A percentile compares a stretch with the other conserved stretches of the same genome.
Evolutionary conservation across 768 basidiomycete genomes (phyloP).

Genomic region (Rhizopogon vinicolor): DNA sequence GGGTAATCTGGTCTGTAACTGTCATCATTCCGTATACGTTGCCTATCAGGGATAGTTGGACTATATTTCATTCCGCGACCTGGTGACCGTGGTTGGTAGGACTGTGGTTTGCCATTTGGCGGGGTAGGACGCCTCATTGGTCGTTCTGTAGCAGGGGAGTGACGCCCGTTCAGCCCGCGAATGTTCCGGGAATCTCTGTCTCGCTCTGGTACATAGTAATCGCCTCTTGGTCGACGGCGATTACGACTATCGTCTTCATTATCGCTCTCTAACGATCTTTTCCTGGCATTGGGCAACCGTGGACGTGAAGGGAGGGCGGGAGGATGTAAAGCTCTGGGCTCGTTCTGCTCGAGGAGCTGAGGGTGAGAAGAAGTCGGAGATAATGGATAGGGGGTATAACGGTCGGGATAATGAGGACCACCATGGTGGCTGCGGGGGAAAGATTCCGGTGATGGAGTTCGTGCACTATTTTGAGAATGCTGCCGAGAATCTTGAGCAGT

Average conservation of each 20-base stretch:
- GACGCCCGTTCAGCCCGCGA: not conserved
- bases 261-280: conserved; percentile 15
- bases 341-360: not conserved
- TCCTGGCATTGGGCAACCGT: conserved; percentile 10
- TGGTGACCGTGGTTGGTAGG: not conserved
- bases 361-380: not conserved
- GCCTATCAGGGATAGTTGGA: not conserved
- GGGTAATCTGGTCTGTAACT: not conserved
- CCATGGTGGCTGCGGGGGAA: not conserved
- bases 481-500: conserved; percentile 3
- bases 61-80: not conserved
- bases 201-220: conserved; percentile 11
- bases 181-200: conserved; percentile 5
- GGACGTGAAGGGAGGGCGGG: conserved; percentile 4
- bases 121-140: not conserved
- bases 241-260: conserved; percentile 17
- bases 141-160: conserved; percentile 9
- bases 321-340: not conserved
- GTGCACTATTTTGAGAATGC: not conserved
- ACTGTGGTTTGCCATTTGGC: not conserved
- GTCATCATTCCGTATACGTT: not conserved
- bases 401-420: conserved; percentile 4
- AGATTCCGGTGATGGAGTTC: conserved; percentile 6
- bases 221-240: conserved; percentile 16
- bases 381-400: conserved; percentile 7